These are phyloP conservation scores for Amanita molliuscula DNA, from an alignment of 768 basidiomycete genomes.

Conservation along the genomic window DNA sequence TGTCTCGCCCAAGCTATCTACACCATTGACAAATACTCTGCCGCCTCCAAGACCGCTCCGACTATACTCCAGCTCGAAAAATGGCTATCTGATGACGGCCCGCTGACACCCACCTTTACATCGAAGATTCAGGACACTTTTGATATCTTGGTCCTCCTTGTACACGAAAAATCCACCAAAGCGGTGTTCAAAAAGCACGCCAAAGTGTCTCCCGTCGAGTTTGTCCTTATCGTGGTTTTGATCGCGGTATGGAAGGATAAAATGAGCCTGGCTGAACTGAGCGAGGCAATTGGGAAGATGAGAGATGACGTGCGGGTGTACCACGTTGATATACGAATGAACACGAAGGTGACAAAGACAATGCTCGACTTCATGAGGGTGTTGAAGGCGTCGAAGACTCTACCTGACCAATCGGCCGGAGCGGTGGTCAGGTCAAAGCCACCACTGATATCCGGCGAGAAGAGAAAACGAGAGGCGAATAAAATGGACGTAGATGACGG, in stretches of 20 bases:
- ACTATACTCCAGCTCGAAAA: conserved; percentile 33
- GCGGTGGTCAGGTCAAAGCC: neutral
- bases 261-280: conserved; percentile 28
- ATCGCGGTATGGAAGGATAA: conserved; percentile 37
- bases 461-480: neutral
- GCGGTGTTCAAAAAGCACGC: conserved; percentile 26
- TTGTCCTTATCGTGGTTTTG: conserved; percentile 45
- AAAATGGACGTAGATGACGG: neutral
- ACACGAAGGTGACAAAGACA: conserved; percentile 42
- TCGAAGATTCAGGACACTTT: conserved; percentile 31
- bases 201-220: conserved; percentile 62
- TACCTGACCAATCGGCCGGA: neutral
- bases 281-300: conserved; percentile 38
- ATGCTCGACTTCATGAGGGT: conserved; percentile 42
- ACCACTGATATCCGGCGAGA: neutral
- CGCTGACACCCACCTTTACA: conserved; percentile 20
- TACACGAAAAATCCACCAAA: conserved; percentile 23
- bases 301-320: conserved; percentile 38
- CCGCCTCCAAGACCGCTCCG: conserved; percentile 15
- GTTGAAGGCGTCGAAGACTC: conserved; percentile 10
- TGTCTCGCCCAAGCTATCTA: conserved; percentile 45
- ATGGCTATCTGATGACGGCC: conserved; percentile 32
- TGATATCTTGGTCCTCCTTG: conserved; percentile 35
- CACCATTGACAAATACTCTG: conserved; percentile 32
- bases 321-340: conserved; percentile 61